Evolutionary conservation across 225 moss, liverwort and hornwort genomes (phyloP).

Genomic region (Ulota crispa): DNA sequence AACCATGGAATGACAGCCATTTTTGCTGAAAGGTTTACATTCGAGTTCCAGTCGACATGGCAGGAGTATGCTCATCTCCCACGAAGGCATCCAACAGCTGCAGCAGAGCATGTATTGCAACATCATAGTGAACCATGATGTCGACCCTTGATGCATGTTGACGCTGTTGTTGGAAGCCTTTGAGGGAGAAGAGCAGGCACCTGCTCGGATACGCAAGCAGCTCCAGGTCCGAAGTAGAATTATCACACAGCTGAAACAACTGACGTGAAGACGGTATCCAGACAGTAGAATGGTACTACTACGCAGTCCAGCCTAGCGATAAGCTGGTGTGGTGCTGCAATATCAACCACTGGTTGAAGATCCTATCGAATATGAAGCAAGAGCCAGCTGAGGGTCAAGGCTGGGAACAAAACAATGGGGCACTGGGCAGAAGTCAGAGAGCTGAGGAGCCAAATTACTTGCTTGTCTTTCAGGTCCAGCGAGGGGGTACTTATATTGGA

Average conservation of each 20-base stretch:
- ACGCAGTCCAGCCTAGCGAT: neutral
- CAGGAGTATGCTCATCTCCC: conserved; percentile 33
- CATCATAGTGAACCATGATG: neutral
- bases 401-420: too few relatives aligned
- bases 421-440: neutral
- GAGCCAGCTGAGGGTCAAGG: neutral
- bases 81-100: conserved; percentile 38
- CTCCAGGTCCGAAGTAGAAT: neutral
- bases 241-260: neutral
- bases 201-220: neutral
- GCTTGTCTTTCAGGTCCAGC: too few relatives aligned
- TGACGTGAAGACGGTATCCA: too few relatives aligned
- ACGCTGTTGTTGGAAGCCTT: conserved; percentile 47
- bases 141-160: neutral
- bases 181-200: conserved; percentile 40
- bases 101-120: neutral
- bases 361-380: neutral
- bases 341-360: neutral
- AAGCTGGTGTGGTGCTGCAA: neutral
- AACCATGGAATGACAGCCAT: too few relatives aligned
- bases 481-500: too few relatives aligned
- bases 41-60: neutral
- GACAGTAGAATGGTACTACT: neutral
- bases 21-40: neutral
- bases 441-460: neutral